A percentile compares a stretch with the other conserved stretches of the same genome.
These are phyloP conservation scores for Fusarium vanettenii DNA, from an alignment of 2,329 filamentous ascomycete species.

Conservation along the genomic window DNA sequence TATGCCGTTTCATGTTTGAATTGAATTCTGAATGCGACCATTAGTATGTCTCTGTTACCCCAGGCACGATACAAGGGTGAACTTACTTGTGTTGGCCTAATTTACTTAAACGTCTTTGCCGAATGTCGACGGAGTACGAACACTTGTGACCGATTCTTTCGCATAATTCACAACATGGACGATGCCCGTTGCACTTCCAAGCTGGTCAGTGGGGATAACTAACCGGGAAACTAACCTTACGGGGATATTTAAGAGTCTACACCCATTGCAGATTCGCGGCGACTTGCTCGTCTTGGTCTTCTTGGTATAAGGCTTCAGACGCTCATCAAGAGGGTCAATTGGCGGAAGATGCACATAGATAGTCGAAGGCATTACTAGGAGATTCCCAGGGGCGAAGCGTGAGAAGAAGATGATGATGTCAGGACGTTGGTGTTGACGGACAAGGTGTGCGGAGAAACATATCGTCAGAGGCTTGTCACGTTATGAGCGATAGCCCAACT, in stretches of 20 bases:
- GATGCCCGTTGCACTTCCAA: background rate
- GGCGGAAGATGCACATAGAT: background rate
- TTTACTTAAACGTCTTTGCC: background rate
- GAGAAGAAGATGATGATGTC: background rate
- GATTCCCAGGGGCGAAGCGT: background rate
- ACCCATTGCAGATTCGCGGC: background rate
- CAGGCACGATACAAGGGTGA: background rate
- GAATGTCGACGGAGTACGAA: background rate
- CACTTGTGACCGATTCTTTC: background rate
- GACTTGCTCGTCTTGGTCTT: background rate
- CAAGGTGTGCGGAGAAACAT: background rate
- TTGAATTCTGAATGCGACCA: background rate
- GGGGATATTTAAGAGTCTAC: background rate
- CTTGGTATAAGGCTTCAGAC: background rate
- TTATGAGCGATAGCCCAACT: background rate
- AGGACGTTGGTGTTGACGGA: background rate
- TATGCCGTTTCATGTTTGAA: background rate
- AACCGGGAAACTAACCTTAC: background rate
- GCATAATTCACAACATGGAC: background rate
- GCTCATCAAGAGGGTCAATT: background rate
- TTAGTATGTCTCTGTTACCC: background rate
- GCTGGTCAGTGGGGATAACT: accelerated
- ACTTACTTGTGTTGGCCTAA: background rate
- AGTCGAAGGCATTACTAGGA: background rate
- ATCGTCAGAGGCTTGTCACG: background rate